Conservation (phyloP, 2,329 filamentous ascomycete genomes). For the Beauveria bassiana region DNA sequence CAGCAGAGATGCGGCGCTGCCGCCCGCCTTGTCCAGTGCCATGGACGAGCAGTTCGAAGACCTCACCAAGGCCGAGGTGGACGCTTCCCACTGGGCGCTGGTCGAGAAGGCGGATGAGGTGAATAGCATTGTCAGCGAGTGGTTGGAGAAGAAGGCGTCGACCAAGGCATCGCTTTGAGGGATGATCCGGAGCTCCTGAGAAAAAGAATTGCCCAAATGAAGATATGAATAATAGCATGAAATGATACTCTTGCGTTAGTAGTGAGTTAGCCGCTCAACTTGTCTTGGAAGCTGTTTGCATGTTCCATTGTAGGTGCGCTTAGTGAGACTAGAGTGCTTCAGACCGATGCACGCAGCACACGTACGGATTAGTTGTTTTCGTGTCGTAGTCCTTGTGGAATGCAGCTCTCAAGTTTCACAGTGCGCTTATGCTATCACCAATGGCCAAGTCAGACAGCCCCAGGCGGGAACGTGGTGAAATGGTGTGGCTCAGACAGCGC, state of each 20-base stretch:
- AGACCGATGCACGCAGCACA: too few species aligned
- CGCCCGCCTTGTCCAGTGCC: conserved; percentile 57
- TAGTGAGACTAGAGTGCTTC: neutral
- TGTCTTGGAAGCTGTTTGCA: neutral
- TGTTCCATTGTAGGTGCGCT: neutral
- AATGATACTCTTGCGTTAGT: too few species aligned
- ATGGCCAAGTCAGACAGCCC: neutral
- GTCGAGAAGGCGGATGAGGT: conserved; percentile 63
- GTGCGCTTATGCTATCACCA: neutral
- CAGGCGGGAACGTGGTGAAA: conserved; percentile 8
- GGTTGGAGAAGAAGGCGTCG: conserved; percentile 43
- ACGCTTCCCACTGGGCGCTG: conserved; percentile 75
- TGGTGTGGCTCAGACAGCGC: conserved; percentile 10
- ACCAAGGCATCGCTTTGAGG: conserved; percentile 22
- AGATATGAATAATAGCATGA: too few species aligned
- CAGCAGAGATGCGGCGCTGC: conserved; percentile 62
- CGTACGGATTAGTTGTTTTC: too few species aligned
- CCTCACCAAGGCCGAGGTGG: conserved; percentile 57
- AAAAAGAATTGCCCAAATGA: too few species aligned
- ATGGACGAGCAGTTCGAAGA: conserved; percentile 64
- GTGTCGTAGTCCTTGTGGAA: neutral
- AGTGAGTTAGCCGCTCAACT: too few species aligned
- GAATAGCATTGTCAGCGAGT: conserved; percentile 60
- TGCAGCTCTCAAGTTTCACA: neutral
- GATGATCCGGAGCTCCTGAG: too few species aligned